These are phyloP conservation scores for Wickerhamiella nectarea DNA, from an alignment of 805 yeast species.

Conservation along the genomic window DNA sequence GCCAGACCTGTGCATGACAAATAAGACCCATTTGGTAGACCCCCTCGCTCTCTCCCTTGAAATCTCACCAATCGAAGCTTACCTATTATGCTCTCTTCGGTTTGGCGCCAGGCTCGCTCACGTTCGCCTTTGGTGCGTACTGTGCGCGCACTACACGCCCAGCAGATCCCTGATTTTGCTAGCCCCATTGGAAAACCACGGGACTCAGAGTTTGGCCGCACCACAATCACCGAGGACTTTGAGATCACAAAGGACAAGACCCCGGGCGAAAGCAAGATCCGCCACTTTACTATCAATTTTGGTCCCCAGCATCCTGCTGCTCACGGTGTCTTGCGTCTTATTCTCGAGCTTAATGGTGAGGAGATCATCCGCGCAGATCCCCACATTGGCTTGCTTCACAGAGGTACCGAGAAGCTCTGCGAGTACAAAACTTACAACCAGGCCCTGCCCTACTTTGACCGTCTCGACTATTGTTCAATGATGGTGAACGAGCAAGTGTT, in stretches of 20 bases:
- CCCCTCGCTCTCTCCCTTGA: neutral
- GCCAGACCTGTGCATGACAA: too few relatives aligned
- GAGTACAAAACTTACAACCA: constrained; percentile 78
- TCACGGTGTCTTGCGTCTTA: constrained; percentile 79
- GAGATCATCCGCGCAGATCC: constrained; percentile 81
- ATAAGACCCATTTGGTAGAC: neutral
- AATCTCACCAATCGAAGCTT: constrained; percentile 7
- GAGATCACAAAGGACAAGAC: constrained; percentile 15
- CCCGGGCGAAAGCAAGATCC: constrained; percentile 35
- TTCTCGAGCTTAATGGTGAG: constrained; percentile 77
- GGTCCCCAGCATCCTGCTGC: constrained; percentile 96
- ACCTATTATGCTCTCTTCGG: constrained; percentile 9
- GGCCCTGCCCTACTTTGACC: constrained; percentile 79
- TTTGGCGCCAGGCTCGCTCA: constrained; percentile 6
- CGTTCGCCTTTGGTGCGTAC: neutral
- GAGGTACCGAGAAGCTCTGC: constrained; percentile 82
- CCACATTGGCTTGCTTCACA: constrained; percentile 73
- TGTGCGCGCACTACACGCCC: constrained; percentile 12
- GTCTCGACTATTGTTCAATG: constrained; percentile 73
- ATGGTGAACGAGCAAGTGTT: constrained; percentile 85
- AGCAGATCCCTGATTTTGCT: constrained; percentile 14
- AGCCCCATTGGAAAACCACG: constrained; percentile 25
- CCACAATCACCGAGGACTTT: constrained; percentile 25
- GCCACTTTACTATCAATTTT: constrained; percentile 79
- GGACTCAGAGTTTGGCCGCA: constrained; percentile 23